A percentile compares a stretch with the other conserved stretches of the same genome.
phyloP scores from a whole-genome alignment of 1,284 basidiomycete species.

The Cutaneotrichosporon dermatis region DNA sequence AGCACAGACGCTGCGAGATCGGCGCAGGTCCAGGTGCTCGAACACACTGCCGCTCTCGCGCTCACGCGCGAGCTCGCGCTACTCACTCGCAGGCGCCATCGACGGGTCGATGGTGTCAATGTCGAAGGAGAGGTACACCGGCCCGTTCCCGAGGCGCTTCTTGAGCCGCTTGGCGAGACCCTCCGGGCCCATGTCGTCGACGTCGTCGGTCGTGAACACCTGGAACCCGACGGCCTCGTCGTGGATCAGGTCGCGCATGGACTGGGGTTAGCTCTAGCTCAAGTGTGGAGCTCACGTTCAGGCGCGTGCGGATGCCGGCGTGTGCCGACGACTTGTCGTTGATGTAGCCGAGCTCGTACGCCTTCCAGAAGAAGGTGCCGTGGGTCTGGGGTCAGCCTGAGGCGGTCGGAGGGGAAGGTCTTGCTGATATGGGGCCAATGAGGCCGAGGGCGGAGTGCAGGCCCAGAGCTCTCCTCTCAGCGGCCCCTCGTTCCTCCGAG shows the following conservation, averaged over 20 bases:
- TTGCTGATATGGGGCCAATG: too few relatives aligned
- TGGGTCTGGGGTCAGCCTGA: constrained; percentile 29
- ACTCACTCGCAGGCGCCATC: constrained; percentile 43
- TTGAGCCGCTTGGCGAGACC: constrained; percentile 47
- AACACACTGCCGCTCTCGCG: too few relatives aligned
- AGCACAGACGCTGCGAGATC: too few relatives aligned
- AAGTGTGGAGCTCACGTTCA: constrained; percentile 23
- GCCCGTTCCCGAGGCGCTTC: constrained; percentile 37
- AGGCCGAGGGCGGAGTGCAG: too few relatives aligned
- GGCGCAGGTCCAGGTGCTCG: too few relatives aligned
- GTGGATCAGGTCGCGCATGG: constrained; percentile 29
- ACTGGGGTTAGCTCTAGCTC: constrained; percentile 3
- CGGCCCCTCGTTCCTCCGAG: too few relatives aligned
- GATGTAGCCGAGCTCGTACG: constrained; percentile 48
- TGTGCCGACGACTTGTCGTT: constrained; percentile 59
- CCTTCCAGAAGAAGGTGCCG: constrained; percentile 50
- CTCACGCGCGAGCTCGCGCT: too few relatives aligned
- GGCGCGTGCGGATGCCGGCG: constrained; percentile 44
- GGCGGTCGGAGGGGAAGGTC: too few relatives aligned
- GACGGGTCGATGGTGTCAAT: constrained; percentile 47
- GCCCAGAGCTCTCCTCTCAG: too few relatives aligned
- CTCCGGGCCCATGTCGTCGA: constrained; percentile 49
- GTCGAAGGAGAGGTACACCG: constrained; percentile 40
- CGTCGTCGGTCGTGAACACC: constrained; percentile 47
- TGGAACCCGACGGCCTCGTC: constrained; percentile 50